Conservation (phyloP, 106 monocot species). For the Vanilla planifolia region DNA sequence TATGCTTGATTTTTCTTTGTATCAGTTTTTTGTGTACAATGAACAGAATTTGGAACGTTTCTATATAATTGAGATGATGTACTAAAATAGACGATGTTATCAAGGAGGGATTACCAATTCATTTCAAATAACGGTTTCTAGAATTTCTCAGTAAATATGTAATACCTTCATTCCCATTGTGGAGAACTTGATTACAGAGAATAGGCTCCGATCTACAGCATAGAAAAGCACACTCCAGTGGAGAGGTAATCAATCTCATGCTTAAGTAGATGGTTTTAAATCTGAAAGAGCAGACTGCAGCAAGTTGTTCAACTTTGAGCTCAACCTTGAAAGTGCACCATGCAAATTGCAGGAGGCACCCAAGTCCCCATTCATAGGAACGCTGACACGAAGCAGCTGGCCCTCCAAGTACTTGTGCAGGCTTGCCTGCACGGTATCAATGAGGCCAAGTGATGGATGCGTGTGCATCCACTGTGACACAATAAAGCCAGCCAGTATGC, state of each 20-base stretch:
- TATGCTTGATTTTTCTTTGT: no score
- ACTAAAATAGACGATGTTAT: no score
- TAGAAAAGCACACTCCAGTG: no score
- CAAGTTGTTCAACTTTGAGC: conserved; percentile 21
- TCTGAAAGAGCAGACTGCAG: conserved; percentile 26
- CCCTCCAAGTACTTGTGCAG: conserved; percentile 62
- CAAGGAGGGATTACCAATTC: no score
- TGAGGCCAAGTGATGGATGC: conserved; percentile 40
- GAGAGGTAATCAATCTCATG: neutral
- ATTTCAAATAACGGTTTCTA: no score
- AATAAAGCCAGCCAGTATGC: conserved; percentile 64
- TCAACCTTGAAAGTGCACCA: conserved; percentile 23
- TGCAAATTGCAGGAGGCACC: conserved; percentile 24
- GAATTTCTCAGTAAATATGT: no score
- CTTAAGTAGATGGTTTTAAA: conserved; percentile 5
- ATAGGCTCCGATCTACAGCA: no score
- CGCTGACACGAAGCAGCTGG: conserved; percentile 16
- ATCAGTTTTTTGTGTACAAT: no score
- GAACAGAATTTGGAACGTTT: no score
- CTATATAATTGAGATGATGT: no score
- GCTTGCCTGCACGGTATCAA: conserved; percentile 48
- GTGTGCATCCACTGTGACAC: conserved; percentile 78
- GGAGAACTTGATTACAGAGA: no score
- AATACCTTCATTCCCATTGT: no score
- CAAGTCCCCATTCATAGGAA: conserved; percentile 13